Evolutionary conservation across 257 asterid genomes (phyloP).

Genomic region (Echium plantagineum): DNA sequence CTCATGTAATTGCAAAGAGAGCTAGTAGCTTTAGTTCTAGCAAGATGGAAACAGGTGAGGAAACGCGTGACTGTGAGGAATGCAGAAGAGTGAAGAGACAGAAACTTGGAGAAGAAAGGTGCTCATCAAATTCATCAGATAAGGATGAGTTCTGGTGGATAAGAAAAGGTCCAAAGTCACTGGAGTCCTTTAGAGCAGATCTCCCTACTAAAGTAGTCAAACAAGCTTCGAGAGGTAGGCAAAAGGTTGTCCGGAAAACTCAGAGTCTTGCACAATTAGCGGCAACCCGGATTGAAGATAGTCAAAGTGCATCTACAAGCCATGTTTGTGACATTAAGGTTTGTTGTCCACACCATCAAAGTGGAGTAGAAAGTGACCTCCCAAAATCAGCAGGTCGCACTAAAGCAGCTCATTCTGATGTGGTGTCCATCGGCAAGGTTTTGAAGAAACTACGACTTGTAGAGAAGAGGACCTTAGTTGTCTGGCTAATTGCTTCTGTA

Average conservation of each 20-base stretch:
- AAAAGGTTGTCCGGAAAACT: constrained; percentile 82
- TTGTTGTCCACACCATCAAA: constrained; percentile 73
- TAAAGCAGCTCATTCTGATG: constrained; percentile 34
- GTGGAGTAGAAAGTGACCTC: constrained; percentile 44
- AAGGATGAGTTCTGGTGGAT: constrained; percentile 93
- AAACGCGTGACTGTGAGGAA: constrained; percentile 88
- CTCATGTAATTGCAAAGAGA: constrained; percentile 41
- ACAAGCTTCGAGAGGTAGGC: constrained; percentile 76
- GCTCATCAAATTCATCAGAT: constrained; percentile 42
- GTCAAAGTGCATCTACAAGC: constrained; percentile 97
- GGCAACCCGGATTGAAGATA: constrained; percentile 91
- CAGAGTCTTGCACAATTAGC: constrained; percentile 95
- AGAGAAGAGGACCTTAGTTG: constrained; percentile 51
- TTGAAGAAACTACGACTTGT: constrained; percentile 66
- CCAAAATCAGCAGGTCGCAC: constrained; percentile 43
- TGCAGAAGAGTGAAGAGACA: constrained; percentile 80
- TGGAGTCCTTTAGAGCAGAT: constrained; percentile 59
- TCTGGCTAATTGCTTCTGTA: constrained; percentile 68
- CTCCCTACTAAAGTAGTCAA: constrained; percentile 86
- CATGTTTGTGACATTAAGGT: constrained; percentile 79
- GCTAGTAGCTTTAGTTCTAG: constrained; percentile 29
- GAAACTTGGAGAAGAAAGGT: constrained; percentile 59
- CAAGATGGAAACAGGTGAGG: constrained; percentile 49
- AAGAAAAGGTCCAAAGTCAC: constrained; percentile 57
- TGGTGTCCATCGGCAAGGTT: constrained; percentile 51